These are phyloP conservation scores for Urochloa ruziziensis DNA, from an alignment of 176 grass and related monocot genomes.

Conservation along the genomic window DNA sequence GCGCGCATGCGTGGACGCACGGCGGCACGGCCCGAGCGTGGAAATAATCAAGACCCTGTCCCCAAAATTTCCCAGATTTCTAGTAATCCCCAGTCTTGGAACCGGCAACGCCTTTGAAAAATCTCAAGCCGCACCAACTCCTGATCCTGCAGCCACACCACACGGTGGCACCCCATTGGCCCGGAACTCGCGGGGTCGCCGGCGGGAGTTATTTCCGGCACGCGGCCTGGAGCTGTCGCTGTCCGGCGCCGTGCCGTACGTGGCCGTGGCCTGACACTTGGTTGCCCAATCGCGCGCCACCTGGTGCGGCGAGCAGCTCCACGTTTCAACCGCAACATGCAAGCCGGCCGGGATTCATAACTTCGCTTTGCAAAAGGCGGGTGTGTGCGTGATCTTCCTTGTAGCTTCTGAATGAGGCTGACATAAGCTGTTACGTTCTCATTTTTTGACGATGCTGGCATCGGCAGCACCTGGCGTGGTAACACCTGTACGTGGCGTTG, in stretches of 20 bases:
- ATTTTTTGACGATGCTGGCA: neutral
- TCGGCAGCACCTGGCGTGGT: neutral
- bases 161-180: neutral
- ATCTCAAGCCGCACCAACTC: neutral
- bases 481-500: neutral
- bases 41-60: neutral
- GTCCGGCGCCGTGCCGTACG: neutral
- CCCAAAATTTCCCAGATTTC: neutral
- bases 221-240: neutral
- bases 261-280: neutral
- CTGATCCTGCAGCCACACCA: neutral
- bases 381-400: neutral
- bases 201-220: neutral
- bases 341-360: neutral
- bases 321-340: neutral
- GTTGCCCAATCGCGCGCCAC: constrained; percentile 1
- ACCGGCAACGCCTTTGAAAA: neutral
- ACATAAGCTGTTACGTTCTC: constrained; percentile 26
- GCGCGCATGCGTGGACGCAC: neutral
- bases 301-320: neutral
- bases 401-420: too few relatives aligned
- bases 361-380: neutral
- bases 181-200: neutral
- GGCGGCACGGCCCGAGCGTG: neutral
- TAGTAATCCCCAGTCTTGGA: neutral